Evolutionary conservation across 768 basidiomycete genomes (phyloP).

Genomic region (Pisolithus albus): DNA sequence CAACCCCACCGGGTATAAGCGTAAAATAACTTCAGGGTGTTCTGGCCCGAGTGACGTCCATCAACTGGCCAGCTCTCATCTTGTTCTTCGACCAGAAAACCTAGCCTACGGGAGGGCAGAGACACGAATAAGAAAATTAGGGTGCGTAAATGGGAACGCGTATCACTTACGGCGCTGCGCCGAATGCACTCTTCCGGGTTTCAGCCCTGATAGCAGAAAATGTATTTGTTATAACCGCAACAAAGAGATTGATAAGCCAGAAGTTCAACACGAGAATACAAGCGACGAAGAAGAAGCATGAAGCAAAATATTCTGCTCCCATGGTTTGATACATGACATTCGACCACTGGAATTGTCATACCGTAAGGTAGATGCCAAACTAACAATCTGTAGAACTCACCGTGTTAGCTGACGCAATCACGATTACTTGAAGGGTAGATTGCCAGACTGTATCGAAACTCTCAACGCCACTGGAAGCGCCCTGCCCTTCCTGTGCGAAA

Average conservation of each 20-base stretch:
- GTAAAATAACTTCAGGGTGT: conserved; percentile 49
- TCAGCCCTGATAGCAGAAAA: conserved; percentile 83
- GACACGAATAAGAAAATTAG: not conserved
- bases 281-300: conserved; percentile 80
- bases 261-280: conserved; percentile 86
- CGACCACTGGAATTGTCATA: conserved; percentile 49
- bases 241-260: conserved; percentile 89
- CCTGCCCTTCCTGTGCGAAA: conserved; percentile 46
- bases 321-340: conserved; percentile 83
- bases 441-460: conserved; percentile 89
- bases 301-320: conserved; percentile 85
- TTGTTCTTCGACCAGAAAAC: conserved; percentile 41
- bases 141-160: not conserved
- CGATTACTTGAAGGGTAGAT: conserved; percentile 74
- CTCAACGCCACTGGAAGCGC: conserved; percentile 58
- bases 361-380: not conserved
- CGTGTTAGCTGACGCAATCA: conserved; percentile 74
- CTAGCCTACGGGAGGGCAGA: conserved; percentile 25
- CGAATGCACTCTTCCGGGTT: conserved; percentile 89
- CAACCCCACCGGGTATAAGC: conserved; percentile 61
- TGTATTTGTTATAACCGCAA: conserved; percentile 92
- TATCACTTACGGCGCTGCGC: conserved; percentile 44
- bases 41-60: conserved; percentile 39
- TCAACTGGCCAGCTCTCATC: conserved; percentile 59
- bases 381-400: conserved; percentile 34